Evolutionary conservation across 2,329 filamentous ascomycete genomes (phyloP).

Genomic region (Mycosphaerella sp.): DNA sequence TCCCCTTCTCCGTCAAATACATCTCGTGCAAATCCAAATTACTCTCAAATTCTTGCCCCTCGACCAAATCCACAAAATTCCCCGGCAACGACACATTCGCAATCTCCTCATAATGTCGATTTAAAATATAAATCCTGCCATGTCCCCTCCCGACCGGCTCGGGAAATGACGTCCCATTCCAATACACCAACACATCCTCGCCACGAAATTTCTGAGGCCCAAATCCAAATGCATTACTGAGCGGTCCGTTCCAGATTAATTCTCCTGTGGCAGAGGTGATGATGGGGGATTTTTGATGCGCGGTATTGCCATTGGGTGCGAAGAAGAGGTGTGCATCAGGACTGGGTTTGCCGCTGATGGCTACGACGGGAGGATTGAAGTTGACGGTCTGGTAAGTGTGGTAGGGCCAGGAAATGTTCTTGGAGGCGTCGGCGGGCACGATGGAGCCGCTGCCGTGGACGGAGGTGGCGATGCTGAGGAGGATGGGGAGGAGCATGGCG

Average conservation of each 20-base stretch:
- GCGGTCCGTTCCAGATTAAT: conserved; percentile 20
- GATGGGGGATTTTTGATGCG: conserved; percentile 14
- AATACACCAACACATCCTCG: conserved; percentile 17
- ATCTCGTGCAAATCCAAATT: conserved; percentile 34
- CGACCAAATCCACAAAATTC: conserved; percentile 13
- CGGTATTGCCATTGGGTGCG: conserved; percentile 17
- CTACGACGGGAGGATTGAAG: conserved; percentile 14
- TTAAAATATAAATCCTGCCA: conserved; percentile 14
- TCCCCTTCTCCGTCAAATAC: conserved; percentile 30
- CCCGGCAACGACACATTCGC: conserved; percentile 16
- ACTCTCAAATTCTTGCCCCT: conserved; percentile 8
- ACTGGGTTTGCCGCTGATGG: neutral
- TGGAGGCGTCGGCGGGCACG: conserved; percentile 9
- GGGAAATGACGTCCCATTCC: conserved; percentile 18
- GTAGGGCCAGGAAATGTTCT: conserved; percentile 16
- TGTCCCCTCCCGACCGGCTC: conserved; percentile 20
- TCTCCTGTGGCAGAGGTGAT: conserved; percentile 16
- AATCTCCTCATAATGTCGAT: conserved; percentile 18
- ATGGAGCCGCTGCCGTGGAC: conserved; percentile 1
- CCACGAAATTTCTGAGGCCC: conserved; percentile 14
- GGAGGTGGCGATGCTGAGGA: neutral
- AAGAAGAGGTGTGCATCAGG: conserved; percentile 18
- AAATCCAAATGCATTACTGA: conserved; percentile 16
- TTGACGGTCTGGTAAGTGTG: conserved; percentile 13
- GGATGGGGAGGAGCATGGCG: neutral